A percentile compares a stretch with the other conserved stretches of the same genome.
These are phyloP conservation scores for Lactarius deliciosus DNA, from an alignment of 768 basidiomycete genomes.

Conservation along the genomic window DNA sequence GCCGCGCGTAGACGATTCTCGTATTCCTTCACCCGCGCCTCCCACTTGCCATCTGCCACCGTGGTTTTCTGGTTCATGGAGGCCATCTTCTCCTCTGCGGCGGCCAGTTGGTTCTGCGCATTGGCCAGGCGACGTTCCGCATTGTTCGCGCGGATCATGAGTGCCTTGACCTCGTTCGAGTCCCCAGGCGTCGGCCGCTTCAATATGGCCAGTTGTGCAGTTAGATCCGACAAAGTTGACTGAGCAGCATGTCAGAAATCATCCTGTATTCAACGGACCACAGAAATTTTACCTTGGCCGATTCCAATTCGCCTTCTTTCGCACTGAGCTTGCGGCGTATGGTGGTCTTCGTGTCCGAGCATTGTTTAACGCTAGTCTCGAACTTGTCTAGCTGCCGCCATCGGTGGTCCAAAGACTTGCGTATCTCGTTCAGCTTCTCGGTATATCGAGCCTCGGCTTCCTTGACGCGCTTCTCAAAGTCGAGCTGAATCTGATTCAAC, in stretches of 20 bases:
- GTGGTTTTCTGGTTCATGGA: conserved; percentile 68
- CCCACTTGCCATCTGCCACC: conserved; percentile 85
- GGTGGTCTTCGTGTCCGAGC: conserved; percentile 73
- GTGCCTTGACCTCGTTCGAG: conserved; percentile 66
- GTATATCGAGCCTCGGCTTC: conserved; percentile 70
- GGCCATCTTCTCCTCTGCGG: conserved; percentile 83
- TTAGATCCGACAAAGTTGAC: conserved; percentile 73
- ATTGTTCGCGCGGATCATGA: conserved; percentile 72
- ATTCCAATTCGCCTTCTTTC: conserved; percentile 90
- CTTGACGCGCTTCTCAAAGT: conserved; percentile 84
- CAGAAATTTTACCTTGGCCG: conserved; percentile 66
- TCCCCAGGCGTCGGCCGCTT: conserved; percentile 61
- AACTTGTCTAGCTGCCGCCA: conserved; percentile 95
- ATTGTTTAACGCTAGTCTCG: conserved; percentile 78
- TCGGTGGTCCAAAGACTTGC: conserved; percentile 81
- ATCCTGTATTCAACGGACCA: not conserved
- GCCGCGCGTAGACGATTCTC: conserved; percentile 76
- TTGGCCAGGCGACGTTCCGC: conserved; percentile 88
- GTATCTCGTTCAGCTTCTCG: conserved; percentile 75
- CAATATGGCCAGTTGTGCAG: conserved; percentile 61
- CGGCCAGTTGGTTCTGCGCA: conserved; percentile 78
- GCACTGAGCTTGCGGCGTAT: conserved; percentile 82
- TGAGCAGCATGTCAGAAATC: conserved; percentile 35
- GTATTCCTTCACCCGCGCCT: conserved; percentile 91
- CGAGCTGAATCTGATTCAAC: conserved; percentile 77